Conservation (phyloP, 2,329 filamentous ascomycete species). For the Fusarium sp. region DNA sequence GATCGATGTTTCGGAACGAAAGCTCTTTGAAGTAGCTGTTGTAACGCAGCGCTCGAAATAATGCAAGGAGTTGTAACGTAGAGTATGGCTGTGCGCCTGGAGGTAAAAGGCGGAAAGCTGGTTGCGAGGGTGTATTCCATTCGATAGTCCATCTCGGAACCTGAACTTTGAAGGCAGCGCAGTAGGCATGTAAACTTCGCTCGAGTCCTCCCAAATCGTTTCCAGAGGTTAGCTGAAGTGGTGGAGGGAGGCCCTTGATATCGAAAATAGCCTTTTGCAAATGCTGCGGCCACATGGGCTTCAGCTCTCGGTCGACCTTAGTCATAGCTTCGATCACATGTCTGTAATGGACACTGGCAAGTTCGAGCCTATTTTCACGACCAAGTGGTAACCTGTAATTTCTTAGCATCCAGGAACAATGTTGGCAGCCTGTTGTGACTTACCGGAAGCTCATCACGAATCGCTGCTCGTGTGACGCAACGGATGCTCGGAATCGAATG, state of each 20-base stretch:
- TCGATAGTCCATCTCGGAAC: conserved; percentile 66
- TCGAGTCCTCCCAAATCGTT: conserved; percentile 68
- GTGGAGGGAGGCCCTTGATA: conserved; percentile 64
- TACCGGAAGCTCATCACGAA: conserved; percentile 69
- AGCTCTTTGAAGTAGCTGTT: conserved; percentile 71
- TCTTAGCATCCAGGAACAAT: conserved; percentile 20
- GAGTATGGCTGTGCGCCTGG: conserved; percentile 58
- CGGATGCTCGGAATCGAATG: conserved; percentile 64
- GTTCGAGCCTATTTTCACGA: conserved; percentile 60
- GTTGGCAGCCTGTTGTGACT: conserved; percentile 34
- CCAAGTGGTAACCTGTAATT: conserved; percentile 57
- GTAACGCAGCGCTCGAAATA: conserved; percentile 68
- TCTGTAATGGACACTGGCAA: conserved; percentile 67
- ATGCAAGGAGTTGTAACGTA: conserved; percentile 66
- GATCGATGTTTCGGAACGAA: conserved; percentile 66
- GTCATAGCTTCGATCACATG: conserved; percentile 67
- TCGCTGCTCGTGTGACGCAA: conserved; percentile 65
- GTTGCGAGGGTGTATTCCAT: conserved; percentile 58
- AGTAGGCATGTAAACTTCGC: conserved; percentile 67
- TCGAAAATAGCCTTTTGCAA: conserved; percentile 67
- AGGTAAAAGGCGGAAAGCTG: conserved; percentile 66
- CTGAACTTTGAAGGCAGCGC: conserved; percentile 63
- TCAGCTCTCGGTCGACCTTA: conserved; percentile 66
- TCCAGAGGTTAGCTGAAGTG: conserved; percentile 66
- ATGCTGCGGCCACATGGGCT: conserved; percentile 69